Percentiles rank a stretch among this genome's conserved stretches.
These are phyloP conservation scores for Lignosus rhinocerotis DNA, from an alignment of 1,284 basidiomycete species.

Conservation along the genomic window DNA sequence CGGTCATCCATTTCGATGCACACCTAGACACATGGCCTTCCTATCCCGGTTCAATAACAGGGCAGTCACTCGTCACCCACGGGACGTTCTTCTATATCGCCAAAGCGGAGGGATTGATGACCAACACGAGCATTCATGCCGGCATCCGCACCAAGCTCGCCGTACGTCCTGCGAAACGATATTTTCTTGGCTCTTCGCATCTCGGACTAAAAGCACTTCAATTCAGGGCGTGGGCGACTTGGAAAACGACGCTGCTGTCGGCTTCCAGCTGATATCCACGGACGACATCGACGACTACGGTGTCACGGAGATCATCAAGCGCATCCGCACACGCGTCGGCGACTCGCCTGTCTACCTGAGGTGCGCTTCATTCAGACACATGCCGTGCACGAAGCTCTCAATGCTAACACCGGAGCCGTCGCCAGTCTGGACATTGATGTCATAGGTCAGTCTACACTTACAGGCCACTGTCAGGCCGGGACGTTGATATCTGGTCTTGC, in stretches of 20 bases:
- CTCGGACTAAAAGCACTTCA: background rate
- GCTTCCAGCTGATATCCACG: constrained; percentile 71
- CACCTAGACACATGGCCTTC: constrained; percentile 70
- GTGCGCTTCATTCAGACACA: constrained; percentile 33
- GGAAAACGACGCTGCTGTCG: constrained; percentile 60
- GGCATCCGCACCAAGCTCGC: constrained; percentile 75
- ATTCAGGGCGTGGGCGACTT: constrained; percentile 58
- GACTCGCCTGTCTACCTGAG: constrained; percentile 75
- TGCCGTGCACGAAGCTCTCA: background rate
- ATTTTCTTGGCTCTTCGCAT: background rate
- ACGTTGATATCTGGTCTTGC: background rate
- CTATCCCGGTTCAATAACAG: constrained; percentile 53
- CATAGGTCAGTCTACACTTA: constrained; percentile 48
- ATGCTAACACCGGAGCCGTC: background rate
- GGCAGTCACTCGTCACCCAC: constrained; percentile 69
- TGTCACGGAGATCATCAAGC: constrained; percentile 57
- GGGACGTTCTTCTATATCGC: constrained; percentile 80
- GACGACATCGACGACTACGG: constrained; percentile 78
- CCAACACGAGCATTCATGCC: constrained; percentile 73
- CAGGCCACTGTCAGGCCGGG: background rate
- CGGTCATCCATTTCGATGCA: constrained; percentile 82
- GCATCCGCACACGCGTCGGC: constrained; percentile 66
- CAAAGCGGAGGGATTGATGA: constrained; percentile 69
- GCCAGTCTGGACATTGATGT: constrained; percentile 74
- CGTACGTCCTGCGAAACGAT: constrained; percentile 38